phyloP scores from a whole-genome alignment of 768 basidiomycete species.

The Termitomyces sp. region DNA sequence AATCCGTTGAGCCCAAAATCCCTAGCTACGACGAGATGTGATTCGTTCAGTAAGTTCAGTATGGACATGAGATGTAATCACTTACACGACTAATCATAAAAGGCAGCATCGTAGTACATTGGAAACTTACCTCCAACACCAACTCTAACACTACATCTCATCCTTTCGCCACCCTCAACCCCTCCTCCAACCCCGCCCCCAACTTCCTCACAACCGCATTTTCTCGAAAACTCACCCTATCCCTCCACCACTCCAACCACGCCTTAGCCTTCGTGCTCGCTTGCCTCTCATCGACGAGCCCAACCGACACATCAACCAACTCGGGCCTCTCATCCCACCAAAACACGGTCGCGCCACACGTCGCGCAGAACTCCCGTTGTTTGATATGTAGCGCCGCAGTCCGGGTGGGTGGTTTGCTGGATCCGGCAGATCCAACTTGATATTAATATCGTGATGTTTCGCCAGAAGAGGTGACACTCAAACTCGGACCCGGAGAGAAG shows the following conservation, averaged over 20 bases:
- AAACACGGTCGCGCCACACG: conserved; percentile 28
- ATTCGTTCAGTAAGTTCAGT: too few species aligned
- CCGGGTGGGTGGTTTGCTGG: conserved; percentile 15
- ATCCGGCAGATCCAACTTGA: conserved; percentile 12
- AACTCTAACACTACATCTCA: too few species aligned
- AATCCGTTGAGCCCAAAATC: too few species aligned
- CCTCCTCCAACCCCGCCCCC: conserved; percentile 10
- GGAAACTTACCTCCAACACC: too few species aligned
- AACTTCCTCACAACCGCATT: conserved; percentile 12
- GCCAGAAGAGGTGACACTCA: neutral
- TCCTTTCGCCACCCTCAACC: conserved; percentile 1
- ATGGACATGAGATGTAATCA: too few species aligned
- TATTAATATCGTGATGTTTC: conserved; percentile 1
- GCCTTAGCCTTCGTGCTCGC: conserved; percentile 14
- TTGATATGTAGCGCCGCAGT: conserved; percentile 21
- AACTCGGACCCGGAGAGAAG: neutral
- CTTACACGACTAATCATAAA: too few species aligned
- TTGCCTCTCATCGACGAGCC: conserved; percentile 16
- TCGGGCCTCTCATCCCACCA: conserved; percentile 23
- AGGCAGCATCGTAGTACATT: too few species aligned
- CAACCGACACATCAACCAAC: conserved; percentile 21
- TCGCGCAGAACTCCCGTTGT: conserved; percentile 24
- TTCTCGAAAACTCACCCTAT: conserved; percentile 16
- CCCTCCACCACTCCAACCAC: conserved; percentile 21
- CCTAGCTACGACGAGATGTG: too few species aligned